Percentiles rank a stretch among this genome's conserved stretches.
Evolutionary conservation across 345 rosid species (phyloP).

Genomic region (Rubroshorea leprosula): DNA sequence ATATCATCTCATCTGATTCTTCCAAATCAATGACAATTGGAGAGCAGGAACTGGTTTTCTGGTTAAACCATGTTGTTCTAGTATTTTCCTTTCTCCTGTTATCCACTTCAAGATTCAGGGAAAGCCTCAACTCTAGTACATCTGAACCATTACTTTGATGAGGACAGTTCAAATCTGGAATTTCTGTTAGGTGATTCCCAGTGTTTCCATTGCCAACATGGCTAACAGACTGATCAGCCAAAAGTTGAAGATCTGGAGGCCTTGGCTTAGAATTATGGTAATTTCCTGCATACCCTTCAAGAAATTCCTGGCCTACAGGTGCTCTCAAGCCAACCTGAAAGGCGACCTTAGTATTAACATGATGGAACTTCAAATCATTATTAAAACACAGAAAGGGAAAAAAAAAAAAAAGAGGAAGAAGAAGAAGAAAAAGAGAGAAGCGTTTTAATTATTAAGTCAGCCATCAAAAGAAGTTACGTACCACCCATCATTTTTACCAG

Average conservation of each 20-base stretch:
- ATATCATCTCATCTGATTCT: slow-evolving; percentile 17
- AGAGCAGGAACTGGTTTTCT: slow-evolving; percentile 16
- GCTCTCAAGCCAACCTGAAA: slow-evolving; percentile 24
- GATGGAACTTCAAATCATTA: too few relatives aligned
- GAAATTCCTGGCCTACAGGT: slow-evolving; percentile 12
- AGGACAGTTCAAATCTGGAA: background rate
- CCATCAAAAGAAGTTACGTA: slow-evolving; percentile 1
- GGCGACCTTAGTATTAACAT: slow-evolving; percentile 5
- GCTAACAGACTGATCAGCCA: slow-evolving; percentile 26
- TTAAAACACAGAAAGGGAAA: too few relatives aligned
- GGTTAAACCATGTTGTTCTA: slow-evolving; percentile 11
- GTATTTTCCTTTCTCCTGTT: slow-evolving; percentile 15
- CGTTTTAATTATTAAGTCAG: slow-evolving; percentile 7
- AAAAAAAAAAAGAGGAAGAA: background rate
- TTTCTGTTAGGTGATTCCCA: slow-evolving; percentile 9
- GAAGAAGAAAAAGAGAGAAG: too few relatives aligned
- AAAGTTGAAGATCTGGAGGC: slow-evolving; percentile 26
- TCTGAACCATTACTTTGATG: slow-evolving; percentile 5
- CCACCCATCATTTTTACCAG: background rate
- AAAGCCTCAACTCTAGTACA: slow-evolving; percentile 34
- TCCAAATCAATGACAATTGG: slow-evolving; percentile 30
- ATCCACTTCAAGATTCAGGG: slow-evolving; percentile 28
- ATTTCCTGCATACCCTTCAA: slow-evolving; percentile 11
- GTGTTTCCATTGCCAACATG: slow-evolving; percentile 14
- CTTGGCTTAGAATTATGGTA: slow-evolving; percentile 18